Conservation (phyloP, 164 flowering plant genomes). For the Piper betle region DNA sequence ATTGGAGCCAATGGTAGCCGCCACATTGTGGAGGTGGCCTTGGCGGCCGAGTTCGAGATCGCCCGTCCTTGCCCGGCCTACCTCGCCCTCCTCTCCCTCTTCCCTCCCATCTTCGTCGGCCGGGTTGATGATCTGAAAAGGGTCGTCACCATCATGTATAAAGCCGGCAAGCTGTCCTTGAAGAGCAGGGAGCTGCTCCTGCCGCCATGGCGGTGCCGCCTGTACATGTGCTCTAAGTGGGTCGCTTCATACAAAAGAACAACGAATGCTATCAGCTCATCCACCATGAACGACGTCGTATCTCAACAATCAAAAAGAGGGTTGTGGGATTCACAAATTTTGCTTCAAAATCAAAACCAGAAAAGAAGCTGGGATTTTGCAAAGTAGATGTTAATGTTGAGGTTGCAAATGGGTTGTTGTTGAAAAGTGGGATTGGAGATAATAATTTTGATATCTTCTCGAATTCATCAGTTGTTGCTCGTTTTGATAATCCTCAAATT, state of each 20-base stretch:
- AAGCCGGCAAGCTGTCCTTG: conserved; percentile 46
- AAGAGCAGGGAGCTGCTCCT: conserved; percentile 36
- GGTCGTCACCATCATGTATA: conserved; percentile 47
- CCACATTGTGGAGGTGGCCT: conserved; percentile 38
- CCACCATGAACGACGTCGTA: no score
- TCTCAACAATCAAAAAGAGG: no score
- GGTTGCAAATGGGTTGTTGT: no score
- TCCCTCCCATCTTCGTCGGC: conserved; percentile 45
- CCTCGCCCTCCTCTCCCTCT: conserved; percentile 22
- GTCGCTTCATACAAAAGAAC: conserved; percentile 49
- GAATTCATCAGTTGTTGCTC: no score
- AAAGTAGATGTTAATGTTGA: no score
- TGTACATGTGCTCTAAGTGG: conserved; percentile 71
- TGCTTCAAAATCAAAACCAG: no score
- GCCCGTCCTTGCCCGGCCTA: conserved; percentile 49
- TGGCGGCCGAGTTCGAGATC: conserved; percentile 50
- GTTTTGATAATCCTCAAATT: no score
- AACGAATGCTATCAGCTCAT: no score
- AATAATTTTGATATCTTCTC: no score
- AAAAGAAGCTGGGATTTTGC: no score
- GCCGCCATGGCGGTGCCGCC: conserved; percentile 76
- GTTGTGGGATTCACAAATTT: no score
- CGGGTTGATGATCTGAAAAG: conserved; percentile 36
- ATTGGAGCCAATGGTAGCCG: conserved; percentile 18
- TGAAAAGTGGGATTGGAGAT: no score